Base-by-base conservation (phyloP, 305 asterid genomes). In the Fraxinus velutina region DNA sequence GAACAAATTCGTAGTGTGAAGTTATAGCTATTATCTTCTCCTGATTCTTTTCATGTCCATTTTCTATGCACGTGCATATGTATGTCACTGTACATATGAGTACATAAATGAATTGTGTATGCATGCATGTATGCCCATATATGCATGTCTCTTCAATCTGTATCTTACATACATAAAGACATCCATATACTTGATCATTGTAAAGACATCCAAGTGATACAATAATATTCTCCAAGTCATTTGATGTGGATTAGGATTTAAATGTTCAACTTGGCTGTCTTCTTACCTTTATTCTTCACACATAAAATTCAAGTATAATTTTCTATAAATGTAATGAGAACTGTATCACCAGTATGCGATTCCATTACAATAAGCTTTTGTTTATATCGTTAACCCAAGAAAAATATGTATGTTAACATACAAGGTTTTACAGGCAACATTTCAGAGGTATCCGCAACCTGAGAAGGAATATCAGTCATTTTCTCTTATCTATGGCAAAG, bases 391-490 rank as follows among this genome's bases (percentile, higher is more conserved):
- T 62, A 24, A 33, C 62, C 66, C n/a, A 77, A 75, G 32, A 73
- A 76, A 64, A 47, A 52, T 78, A 30, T 70, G 10, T 2, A 19
- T 17, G 77, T 62, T 77, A 15, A 17, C 72, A 30, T 75, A 57
- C 75, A 76, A 83, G 81, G 73, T 78, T 84, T 52, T 83, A 86
- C 89, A 89, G 96, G 90, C 85, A 75, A 73, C 81, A 81, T 93
- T 93, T 86, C 92, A 87, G 87, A 89, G 94, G 76, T 87, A 85
- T 88, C 94, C 96, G 76, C 94, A 87, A 71, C 96, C 97, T 75
- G 96, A 93, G 86, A 93, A 90, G 87, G 97, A 93, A 80, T 91
- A 93, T 80, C 97, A 91, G 79, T 91, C 97, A 76, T 93, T 93
- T 87, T 91, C 97, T 85, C 93, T 93, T 81, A 81, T 90, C 84